A percentile compares a stretch with the other conserved stretches of the same genome.
Conservation (phyloP, 495 filamentous ascomycete genomes). For the Aspergillus funiculosus region DNA sequence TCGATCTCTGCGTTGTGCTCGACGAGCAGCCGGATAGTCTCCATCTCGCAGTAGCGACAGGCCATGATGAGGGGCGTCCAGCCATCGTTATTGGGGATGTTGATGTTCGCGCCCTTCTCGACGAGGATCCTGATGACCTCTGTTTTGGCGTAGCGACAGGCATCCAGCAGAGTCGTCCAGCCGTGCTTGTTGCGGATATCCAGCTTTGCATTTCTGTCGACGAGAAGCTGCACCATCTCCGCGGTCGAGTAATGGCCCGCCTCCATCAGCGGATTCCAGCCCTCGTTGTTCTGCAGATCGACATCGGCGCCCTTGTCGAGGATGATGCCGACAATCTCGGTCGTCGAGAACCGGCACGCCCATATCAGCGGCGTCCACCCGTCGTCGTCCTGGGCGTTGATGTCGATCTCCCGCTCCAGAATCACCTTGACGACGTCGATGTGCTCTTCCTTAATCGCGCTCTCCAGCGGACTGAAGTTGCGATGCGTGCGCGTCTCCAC, state of each 20-base stretch:
- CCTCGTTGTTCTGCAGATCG: neutral
- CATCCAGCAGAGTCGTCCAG: no score
- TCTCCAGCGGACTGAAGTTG: neutral
- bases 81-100: no score
- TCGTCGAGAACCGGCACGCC: neutral
- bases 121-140: no score
- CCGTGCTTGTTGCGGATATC: no score
- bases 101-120: no score
- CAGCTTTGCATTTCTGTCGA: no score
- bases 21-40: no score
- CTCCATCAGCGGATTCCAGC: neutral
- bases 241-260: conserved; percentile 4
- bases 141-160: no score
- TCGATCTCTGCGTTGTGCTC: no score
- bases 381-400: neutral
- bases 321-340: conserved; percentile 1
- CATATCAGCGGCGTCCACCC: neutral
- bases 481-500: neutral
- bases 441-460: neutral
- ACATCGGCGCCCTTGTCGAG: conserved; percentile 8
- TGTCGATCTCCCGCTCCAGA: neutral
- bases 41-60: no score
- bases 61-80: no score
- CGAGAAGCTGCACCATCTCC: no score
- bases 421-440: neutral